Conservation (phyloP, 2,329 filamentous ascomycete genomes). For the Zymoseptoria ardabiliae region DNA sequence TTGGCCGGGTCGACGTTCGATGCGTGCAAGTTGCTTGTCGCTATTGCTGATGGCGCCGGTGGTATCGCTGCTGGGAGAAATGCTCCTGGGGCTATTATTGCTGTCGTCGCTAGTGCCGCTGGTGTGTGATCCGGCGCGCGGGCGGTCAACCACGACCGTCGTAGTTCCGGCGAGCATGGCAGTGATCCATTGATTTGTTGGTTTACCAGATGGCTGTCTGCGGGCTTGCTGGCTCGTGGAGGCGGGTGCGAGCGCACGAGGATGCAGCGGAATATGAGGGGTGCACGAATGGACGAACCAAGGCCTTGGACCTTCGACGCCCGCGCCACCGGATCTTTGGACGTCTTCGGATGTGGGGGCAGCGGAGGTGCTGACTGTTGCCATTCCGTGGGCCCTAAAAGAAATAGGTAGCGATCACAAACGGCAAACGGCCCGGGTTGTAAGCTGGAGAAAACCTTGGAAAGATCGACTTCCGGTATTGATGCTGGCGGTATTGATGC, state of each 20-base stretch:
- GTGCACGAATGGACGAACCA: constrained; percentile 4
- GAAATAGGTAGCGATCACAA: not conserved
- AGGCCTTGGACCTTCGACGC: not conserved
- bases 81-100: constrained; percentile 1
- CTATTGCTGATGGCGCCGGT: not conserved
- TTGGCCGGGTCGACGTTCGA: constrained; percentile 16
- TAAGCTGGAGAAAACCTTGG: not conserved
- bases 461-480: too few relatives aligned
- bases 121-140: constrained; percentile 4
- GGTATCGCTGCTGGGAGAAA: constrained; percentile 7
- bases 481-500: too few relatives aligned
- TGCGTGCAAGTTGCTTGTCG: constrained; percentile 11
- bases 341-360: not conserved
- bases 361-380: not conserved
- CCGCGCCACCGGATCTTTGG: not conserved
- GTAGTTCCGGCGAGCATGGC: constrained; percentile 8
- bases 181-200: constrained; percentile 8
- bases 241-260: not conserved
- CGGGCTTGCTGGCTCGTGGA: not conserved
- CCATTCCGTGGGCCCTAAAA: not conserved
- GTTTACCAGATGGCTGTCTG: not conserved
- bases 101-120: constrained; percentile 6
- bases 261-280: not conserved
- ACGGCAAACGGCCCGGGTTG: not conserved
- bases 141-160: constrained; percentile 11